Evolutionary conservation across 441 rosid species (phyloP), one percentile per base, ranked within the genome.

Genomic region (Aquilaria agallochum): DNA sequence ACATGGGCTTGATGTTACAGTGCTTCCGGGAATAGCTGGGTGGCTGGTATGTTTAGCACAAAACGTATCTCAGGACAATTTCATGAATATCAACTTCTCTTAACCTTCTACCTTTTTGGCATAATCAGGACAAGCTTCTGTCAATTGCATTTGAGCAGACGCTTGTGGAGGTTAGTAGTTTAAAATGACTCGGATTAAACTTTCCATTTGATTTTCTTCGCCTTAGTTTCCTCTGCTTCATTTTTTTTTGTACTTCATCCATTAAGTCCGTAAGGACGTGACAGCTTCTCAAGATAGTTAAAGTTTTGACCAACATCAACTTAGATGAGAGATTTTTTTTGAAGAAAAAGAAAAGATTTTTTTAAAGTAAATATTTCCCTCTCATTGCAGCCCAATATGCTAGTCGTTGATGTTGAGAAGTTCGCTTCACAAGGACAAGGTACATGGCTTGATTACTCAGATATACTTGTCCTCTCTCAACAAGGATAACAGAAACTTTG

Each of bases 1-100:
- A 51, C 96, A 77, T 67, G 97, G 99, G 54, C 60, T 91, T 66
- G 92, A 91, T 79, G 96, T 95, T 55, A 66, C 97, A 58, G 97
- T 74, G 60, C 77, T 95, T 79, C 99, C 99, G 44, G 96, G 96
- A 64, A 87, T 95, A 63, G 97, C 94, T 58, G 99, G 97, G 68
- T 95, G 97, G 99, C 92, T 95, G 31, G 99, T 95, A 78, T 84
- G 97, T 87, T 58, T 9, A 13, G 9, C 34, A 50, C 40, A 32
- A 42, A 44, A 56, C 32, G 31, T 62, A 3, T 42, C 54, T 49
- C 10, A 54, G 61, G 34, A 63, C 5, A 55, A 68, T 42, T 49
- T 40, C n/a, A 46, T 48, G 33, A 48, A 60, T 15, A 55, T 53
- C 31, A 40, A 55, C 56, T 56, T 46, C 60, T 50, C 54, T 60